Evolutionary conservation across 495 filamentous ascomycete genomes (phyloP).

Genomic region (Aspergillus incahuasiensis): DNA sequence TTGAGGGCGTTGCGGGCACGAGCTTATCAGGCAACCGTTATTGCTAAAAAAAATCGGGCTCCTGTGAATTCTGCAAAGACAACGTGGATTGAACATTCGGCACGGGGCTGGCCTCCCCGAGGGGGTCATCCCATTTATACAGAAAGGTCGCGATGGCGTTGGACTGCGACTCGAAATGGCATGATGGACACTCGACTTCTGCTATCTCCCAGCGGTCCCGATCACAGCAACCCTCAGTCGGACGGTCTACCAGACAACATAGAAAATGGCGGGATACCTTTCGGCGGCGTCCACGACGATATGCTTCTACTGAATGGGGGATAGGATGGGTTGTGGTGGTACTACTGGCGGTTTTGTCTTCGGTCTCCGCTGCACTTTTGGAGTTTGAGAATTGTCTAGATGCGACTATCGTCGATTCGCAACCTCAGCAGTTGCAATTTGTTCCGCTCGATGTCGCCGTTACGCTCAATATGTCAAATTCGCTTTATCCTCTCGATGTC

Average conservation of each 20-base stretch:
- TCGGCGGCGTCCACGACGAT: conserved; percentile 18
- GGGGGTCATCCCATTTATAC: conserved; percentile 42
- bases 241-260: conserved; percentile 7
- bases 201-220: conserved; percentile 10
- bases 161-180: conserved; percentile 24
- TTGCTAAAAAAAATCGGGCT: background rate
- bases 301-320: conserved; percentile 10
- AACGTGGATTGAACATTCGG: conserved; percentile 41
- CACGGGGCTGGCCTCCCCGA: conserved; percentile 44
- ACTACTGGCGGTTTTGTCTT: conserved; percentile 20
- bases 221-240: conserved; percentile 10
- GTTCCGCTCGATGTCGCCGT: conserved; percentile 68
- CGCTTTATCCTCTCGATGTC: conserved; percentile 65
- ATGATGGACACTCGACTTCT: conserved; percentile 9
- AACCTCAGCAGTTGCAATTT: conserved; percentile 68
- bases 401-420: conserved; percentile 49
- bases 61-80: conserved; percentile 17
- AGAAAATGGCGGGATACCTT: conserved; percentile 26
- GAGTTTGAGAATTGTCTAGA: conserved; percentile 81
- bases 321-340: conserved; percentile 19
- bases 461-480: conserved; percentile 57
- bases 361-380: conserved; percentile 54
- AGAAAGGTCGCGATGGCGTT: conserved; percentile 30
- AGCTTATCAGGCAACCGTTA: conserved; percentile 16
- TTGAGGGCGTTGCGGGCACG: conserved; percentile 8